Conservation (phyloP, 2,329 filamentous ascomycete genomes). For the Hypoxylon sp. region DNA sequence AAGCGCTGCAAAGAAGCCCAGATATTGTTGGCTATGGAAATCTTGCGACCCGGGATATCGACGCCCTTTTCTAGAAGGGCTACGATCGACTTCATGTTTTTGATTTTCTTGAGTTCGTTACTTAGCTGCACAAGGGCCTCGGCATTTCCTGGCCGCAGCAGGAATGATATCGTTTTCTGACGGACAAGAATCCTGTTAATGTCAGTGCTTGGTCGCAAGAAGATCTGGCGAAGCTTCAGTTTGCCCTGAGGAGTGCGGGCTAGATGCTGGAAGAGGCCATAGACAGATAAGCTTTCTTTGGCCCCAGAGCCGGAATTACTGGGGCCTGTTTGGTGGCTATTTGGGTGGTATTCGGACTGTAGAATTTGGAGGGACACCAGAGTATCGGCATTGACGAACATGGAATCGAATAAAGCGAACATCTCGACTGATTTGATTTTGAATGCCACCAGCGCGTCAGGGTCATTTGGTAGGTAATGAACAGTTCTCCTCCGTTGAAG, state of each 20-base stretch:
- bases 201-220: conserved; percentile 83
- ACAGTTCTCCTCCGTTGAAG: conserved; percentile 77
- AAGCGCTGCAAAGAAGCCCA: conserved; percentile 84
- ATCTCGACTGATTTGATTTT: conserved; percentile 77
- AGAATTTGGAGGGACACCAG: conserved; percentile 88
- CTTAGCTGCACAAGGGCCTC: conserved; percentile 68
- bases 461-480: conserved; percentile 73
- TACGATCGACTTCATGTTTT: conserved; percentile 80
- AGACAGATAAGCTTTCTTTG: conserved; percentile 88
- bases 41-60: conserved; percentile 64
- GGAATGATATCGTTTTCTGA: conserved; percentile 76
- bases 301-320: conserved; percentile 71
- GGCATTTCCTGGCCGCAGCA: conserved; percentile 78
- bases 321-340: conserved; percentile 81
- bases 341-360: conserved; percentile 85
- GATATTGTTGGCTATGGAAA: conserved; percentile 73
- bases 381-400: conserved; percentile 87
- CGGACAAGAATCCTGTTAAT: conserved; percentile 77
- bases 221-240: conserved; percentile 79
- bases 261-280: conserved; percentile 83
- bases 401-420: conserved; percentile 76
- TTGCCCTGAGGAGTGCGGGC: conserved; percentile 86
- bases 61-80: conserved; percentile 83
- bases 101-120: conserved; percentile 76
- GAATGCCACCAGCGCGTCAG: conserved; percentile 68